Evolutionary conservation across 1,284 basidiomycete genomes (phyloP), one percentile per base, ranked within the genome.

Genomic region (Grifola frondosa): DNA sequence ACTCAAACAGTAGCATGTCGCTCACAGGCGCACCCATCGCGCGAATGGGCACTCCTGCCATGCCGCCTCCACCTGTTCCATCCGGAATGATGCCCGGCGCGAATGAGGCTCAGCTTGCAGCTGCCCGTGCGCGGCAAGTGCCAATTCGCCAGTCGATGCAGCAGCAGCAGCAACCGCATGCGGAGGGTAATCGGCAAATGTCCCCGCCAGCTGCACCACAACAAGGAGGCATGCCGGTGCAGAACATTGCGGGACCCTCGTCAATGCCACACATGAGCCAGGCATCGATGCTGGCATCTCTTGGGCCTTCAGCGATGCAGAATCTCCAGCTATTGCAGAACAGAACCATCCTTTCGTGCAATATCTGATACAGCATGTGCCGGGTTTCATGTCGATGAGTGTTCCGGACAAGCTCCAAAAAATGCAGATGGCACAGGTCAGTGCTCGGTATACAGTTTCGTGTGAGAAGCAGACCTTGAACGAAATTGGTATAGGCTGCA

Each of bases 291-390:
- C 37, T 66, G 32, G 42, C 51, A 20, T 37, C 40, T 32, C 52
- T 68, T 44, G 69, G 68, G 10, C 63, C 62, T 12, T 48, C 61
- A 11, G 59, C 67, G 35, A 70, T 80, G 52, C 73, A 77, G 44
- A 60, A 72, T 35, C 66, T 69, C 41, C 65, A 73, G 37, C 62
- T 81, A 15, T 55, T 87, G 54, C 78, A 80, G 47, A 76, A 68
- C 78, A 77, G 11, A 63, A 54, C 12, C 78, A 86, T 57, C 77
- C 79, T 23, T 68, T 86, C 43, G 63, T 82, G 57, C 70, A 75
- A 45, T 76, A 78, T 48, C 69, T 86, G 63, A 53, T 66, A 5
- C 64, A 71, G 37, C 65, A 66, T 24, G 58, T 80, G 4, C 83
- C 80, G 13, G 69, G 70, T 7, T 87, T 88, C 54, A 64, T 67